Evolutionary conservation across 441 rosid genomes (phyloP).

Genomic region (Erodium trifolium): DNA sequence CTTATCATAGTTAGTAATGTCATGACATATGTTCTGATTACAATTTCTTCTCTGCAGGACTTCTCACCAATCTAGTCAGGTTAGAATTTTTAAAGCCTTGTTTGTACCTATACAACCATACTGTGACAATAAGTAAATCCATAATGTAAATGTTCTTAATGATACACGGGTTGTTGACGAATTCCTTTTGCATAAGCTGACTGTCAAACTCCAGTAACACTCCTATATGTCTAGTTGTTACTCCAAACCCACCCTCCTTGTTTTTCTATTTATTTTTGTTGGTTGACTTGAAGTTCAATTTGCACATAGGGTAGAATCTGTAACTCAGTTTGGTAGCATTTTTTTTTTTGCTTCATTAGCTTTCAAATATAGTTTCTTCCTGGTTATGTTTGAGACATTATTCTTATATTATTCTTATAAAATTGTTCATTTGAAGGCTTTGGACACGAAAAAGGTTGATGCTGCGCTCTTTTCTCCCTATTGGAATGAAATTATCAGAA

Average conservation of each 20-base stretch:
- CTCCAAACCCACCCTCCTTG: too few relatives aligned
- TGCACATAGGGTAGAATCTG: too few relatives aligned
- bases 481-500: conserved; percentile 90
- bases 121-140: not conserved
- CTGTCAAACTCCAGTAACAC: too few relatives aligned
- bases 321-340: too few relatives aligned
- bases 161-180: not conserved
- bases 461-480: conserved; percentile 89
- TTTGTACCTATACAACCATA: not conserved
- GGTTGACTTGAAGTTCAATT: too few relatives aligned
- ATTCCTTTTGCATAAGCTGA: not conserved
- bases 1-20: too few relatives aligned
- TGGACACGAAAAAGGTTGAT: conserved; percentile 56
- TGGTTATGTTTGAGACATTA: conserved; percentile 14
- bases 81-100: conserved; percentile 23
- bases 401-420: conserved; percentile 8
- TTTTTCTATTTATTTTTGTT: too few relatives aligned
- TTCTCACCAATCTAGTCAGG: conserved; percentile 45
- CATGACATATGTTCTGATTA: not conserved
- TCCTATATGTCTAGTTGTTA: too few relatives aligned
- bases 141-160: not conserved
- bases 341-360: not conserved
- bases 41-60: conserved; percentile 45
- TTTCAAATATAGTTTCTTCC: conserved; percentile 9
- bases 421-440: conserved; percentile 33